Conservation (phyloP, 2,329 filamentous ascomycete genomes). For the Cyphellophora europaea region DNA sequence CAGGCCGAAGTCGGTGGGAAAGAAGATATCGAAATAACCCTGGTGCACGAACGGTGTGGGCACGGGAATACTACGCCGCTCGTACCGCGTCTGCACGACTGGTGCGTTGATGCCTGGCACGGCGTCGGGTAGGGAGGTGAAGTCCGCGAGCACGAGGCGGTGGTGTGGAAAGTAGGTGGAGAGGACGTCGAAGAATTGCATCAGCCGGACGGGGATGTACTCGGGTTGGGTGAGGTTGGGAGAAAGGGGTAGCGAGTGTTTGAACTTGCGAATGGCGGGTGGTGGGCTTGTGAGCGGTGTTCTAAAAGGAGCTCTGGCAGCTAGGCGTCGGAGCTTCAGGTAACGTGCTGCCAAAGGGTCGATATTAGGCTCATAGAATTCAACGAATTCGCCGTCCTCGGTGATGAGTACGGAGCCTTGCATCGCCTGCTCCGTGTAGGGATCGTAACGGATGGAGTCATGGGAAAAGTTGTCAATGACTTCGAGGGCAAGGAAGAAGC, state of each 20-base stretch:
- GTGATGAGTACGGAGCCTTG: constrained; percentile 88
- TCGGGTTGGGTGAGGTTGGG: constrained; percentile 74
- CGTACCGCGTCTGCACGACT: constrained; percentile 90
- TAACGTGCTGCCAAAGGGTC: constrained; percentile 78
- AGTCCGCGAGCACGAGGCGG: constrained; percentile 81
- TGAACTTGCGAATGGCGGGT: constrained; percentile 50
- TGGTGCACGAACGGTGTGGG: constrained; percentile 89
- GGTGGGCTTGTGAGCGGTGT: constrained; percentile 38
- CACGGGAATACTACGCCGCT: constrained; percentile 79
- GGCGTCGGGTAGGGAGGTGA: constrained; percentile 74
- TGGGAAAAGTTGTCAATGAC: constrained; percentile 99
- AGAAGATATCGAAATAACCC: constrained; percentile 97
- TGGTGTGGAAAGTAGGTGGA: constrained; percentile 83
- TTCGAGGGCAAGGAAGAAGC: constrained; percentile 96
- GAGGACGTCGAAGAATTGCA: constrained; percentile 94
- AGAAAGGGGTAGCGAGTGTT: constrained; percentile 57
- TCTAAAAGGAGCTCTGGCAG: constrained; percentile 37
- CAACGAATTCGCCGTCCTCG: constrained; percentile 77
- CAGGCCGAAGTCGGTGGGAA: constrained; percentile 88
- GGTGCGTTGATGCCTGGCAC: constrained; percentile 80
- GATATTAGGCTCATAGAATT: constrained; percentile 75
- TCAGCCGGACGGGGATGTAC: constrained; percentile 86
- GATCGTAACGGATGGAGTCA: constrained; percentile 86
- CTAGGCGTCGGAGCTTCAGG: constrained; percentile 73
- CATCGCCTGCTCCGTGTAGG: constrained; percentile 66